Evolutionary conservation across 768 basidiomycete species (phyloP), one percentile per base, ranked within the genome.

Genomic region (Amanita molliuscula): DNA sequence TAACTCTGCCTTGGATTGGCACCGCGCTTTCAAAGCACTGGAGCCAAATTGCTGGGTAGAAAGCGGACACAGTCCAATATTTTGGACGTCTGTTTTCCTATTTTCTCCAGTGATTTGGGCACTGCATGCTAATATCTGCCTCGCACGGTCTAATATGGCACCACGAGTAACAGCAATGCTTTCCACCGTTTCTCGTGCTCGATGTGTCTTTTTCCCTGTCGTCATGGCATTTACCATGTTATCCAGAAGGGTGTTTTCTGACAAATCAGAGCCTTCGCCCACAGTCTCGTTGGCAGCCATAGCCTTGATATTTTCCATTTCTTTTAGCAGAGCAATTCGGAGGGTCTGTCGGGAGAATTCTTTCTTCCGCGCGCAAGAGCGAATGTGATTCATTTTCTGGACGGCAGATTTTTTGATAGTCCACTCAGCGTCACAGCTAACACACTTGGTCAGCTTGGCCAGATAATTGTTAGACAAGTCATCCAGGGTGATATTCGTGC

Each of bases 351-450:
- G 64, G 5, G 69, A 66, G 36, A 82, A 63, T 3, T 61, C 66
- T 18, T 69, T 67, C 62, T 82, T 88, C 63, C 74, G 81, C 10
- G 83, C 78, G 61, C 89, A 92, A 5, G 70, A 66, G 44, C 71
- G 71, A 35, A 92, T 76, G 59, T 92, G 89, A 2, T 70, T 55
- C 59, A 76, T 62, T 62, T 92, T 92, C 58, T 82, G 78, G 15
- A 64, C 54, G 9, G 66, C 66, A 3, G 75, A 75, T 61, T 92
- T 92, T 48, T 75, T 72, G 10, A 77, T 66, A 3, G 84, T 90
- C 88, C 88, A 91, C 1, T 63, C 63, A 11, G 73, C 59, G 20
- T 78, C 76, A 55, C 88, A 90, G 33, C 74, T 71, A 38, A 88
- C 68, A 56, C 88, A 90, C 56, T 68, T 77, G 9, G 65, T 61